Base-by-base conservation (phyloP, 768 basidiomycete species). In the Suillus paluster region DNA sequence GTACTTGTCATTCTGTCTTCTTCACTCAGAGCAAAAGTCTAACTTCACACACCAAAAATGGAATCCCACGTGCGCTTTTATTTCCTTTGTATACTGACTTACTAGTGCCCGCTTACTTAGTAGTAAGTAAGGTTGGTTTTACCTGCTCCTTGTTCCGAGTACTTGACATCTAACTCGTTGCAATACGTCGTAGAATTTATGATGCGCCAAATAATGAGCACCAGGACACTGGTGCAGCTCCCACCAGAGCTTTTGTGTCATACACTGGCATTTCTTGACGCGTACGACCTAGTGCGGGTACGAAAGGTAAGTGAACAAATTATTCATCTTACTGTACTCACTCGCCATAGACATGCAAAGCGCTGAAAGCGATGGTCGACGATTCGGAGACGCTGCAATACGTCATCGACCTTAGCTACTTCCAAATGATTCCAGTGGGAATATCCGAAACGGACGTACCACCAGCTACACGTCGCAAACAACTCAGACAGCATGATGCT, bases 321-420 rank as follows among this genome's bases (percentile, higher is more conserved):
- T 11, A 39, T 61, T 59, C 46, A 17, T 42, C 42, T 60, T 50
- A 60, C 54, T 38, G 38, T 8, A 30, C 44, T 4, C 33, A 12
- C 45, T 41, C 66, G 39, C 21, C 45, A 46, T 23, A 84, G 83
- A 75, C 78, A 49, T 73, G 78, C 54, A 79, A 77, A 71, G 68
- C 73, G 52, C 71, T 84, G 50, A 68, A 70, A 34, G 75, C 67
- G 57, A 66, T 81, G 7, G 73, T 85, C 34, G 58, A 59, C 38
- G 67, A 78, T 33, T 84, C 84, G 0, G 83, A 83, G 25, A 75
- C 73, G 36, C 71, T 85, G 15, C 81, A 80, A 66, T 84, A 83
- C 67, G 77, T 68, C 23, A 77, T 85, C 48, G 82, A 85, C 59
- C 79, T 86, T 4, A 76, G 68, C 25, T 84, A 78, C 64, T 74